A percentile compares a stretch with the other conserved stretches of the same genome.
phyloP scores from a whole-genome alignment of 1,139 yeast genomes.

The Kodamaea arcana region DNA sequence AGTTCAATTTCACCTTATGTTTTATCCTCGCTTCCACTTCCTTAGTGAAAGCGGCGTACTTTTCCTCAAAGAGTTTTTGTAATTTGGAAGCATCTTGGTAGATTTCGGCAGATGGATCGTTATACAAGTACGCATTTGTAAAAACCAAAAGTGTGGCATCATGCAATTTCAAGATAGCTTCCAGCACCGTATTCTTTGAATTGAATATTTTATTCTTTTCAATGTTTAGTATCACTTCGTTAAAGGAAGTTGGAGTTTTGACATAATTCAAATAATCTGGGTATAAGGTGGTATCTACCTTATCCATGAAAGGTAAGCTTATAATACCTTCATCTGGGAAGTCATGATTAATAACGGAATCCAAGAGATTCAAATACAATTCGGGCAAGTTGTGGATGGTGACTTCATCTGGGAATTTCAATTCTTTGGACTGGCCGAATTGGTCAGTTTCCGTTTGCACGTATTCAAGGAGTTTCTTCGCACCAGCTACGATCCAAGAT shows the following conservation, averaged over 20 bases:
- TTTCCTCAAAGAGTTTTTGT: constrained; percentile 29
- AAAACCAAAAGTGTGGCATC: constrained; percentile 50
- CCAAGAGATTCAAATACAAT: constrained; percentile 23
- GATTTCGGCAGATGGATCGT: constrained; percentile 52
- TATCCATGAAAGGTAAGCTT: constrained; percentile 55
- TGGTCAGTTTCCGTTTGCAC: constrained; percentile 40
- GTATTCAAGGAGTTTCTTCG: constrained; percentile 38
- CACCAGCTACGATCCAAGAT: constrained; percentile 59
- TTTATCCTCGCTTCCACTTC: constrained; percentile 22
- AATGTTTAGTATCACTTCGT: constrained; percentile 38
- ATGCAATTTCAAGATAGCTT: constrained; percentile 45
- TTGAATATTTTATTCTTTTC: constrained; percentile 38
- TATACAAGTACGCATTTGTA: constrained; percentile 54
- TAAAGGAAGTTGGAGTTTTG: constrained; percentile 54
- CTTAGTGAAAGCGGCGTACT: constrained; percentile 23
- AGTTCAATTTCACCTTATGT: constrained; percentile 24
- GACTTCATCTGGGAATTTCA: constrained; percentile 17
- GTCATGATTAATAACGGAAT: constrained; percentile 40
- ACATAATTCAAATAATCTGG: constrained; percentile 59
- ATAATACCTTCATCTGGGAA: constrained; percentile 42
- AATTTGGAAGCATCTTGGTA: constrained; percentile 54
- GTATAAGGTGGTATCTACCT: constrained; percentile 51
- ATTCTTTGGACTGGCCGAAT: constrained; percentile 19
- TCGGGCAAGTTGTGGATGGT: constrained; percentile 18
- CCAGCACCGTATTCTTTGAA: constrained; percentile 25